Evolutionary conservation across 1,284 basidiomycete species (phyloP).

Genomic region (Fistulinella cinereoalba): DNA sequence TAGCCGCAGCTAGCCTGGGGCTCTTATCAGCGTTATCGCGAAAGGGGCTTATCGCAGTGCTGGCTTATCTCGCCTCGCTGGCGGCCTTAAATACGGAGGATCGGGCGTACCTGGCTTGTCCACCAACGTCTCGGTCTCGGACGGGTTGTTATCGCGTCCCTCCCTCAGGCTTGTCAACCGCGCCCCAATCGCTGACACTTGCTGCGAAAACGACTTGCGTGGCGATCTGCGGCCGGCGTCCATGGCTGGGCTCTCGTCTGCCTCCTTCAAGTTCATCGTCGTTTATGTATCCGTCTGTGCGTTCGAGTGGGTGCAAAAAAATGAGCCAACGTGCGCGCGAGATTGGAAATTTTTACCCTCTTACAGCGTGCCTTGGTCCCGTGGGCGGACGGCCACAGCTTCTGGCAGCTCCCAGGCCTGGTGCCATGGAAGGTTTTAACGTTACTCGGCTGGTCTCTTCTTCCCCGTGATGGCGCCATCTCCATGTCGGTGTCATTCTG

Average conservation of each 20-base stretch:
- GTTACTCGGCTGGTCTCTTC: no score
- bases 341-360: not conserved
- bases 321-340: slow-evolving; percentile 19
- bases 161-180: slow-evolving; percentile 17
- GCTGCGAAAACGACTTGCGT: slow-evolving; percentile 16
- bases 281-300: slow-evolving; percentile 14
- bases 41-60: slow-evolving; percentile 20
- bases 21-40: slow-evolving; percentile 23
- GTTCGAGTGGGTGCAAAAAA: not conserved
- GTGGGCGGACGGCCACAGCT: no score
- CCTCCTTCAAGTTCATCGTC: slow-evolving; percentile 4
- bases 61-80: slow-evolving; percentile 15
- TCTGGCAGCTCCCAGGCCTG: no score
- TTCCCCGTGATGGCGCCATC: no score
- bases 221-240: slow-evolving; percentile 4
- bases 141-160: slow-evolving; percentile 1
- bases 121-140: slow-evolving; percentile 10
- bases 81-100: slow-evolving; percentile 10
- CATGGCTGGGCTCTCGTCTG: slow-evolving; percentile 10
- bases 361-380: not conserved
- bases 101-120: slow-evolving; percentile 12
- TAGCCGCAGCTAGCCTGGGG: no score
- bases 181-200: slow-evolving; percentile 24
- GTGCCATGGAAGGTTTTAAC: no score
- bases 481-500: no score